A percentile compares a stretch with the other conserved stretches of the same genome.
Evolutionary conservation across 1,284 basidiomycete genomes (phyloP).

Genomic region (Pterula multifida): DNA sequence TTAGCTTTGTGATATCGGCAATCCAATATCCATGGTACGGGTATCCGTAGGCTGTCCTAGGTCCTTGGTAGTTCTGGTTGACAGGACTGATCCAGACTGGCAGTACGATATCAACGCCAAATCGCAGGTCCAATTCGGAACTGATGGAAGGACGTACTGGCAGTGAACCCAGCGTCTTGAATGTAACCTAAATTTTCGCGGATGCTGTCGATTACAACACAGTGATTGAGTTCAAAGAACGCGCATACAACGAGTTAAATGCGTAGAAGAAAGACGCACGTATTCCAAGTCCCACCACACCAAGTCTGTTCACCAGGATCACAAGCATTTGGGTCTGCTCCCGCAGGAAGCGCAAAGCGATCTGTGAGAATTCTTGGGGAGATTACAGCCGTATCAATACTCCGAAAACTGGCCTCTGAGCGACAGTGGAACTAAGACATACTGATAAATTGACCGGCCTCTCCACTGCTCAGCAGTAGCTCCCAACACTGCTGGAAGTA

Average conservation of each 20-base stretch:
- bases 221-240: not conserved
- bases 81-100: conserved; percentile 57
- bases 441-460: conserved; percentile 32
- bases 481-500: conserved; percentile 12
- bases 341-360: conserved; percentile 54
- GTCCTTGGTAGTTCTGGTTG: conserved; percentile 58
- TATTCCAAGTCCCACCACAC: conserved; percentile 71
- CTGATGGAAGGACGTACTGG: conserved; percentile 34
- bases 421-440: conserved; percentile 7
- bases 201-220: conserved; percentile 27
- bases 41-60: conserved; percentile 51
- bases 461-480: conserved; percentile 33
- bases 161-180: conserved; percentile 66
- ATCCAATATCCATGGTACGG: conserved; percentile 66
- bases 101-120: conserved; percentile 1
- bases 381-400: not conserved
- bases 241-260: not conserved
- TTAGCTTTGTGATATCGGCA: conserved; percentile 50
- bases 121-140: conserved; percentile 5
- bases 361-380: conserved; percentile 54
- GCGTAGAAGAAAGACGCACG: conserved; percentile 20
- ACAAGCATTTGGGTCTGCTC: conserved; percentile 42
- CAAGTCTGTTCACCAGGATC: conserved; percentile 42
- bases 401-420: not conserved
- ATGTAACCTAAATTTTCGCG: conserved; percentile 69